Base-by-base conservation (phyloP, 2,329 filamentous ascomycete species). In the Leptographium radiaticola region DNA sequence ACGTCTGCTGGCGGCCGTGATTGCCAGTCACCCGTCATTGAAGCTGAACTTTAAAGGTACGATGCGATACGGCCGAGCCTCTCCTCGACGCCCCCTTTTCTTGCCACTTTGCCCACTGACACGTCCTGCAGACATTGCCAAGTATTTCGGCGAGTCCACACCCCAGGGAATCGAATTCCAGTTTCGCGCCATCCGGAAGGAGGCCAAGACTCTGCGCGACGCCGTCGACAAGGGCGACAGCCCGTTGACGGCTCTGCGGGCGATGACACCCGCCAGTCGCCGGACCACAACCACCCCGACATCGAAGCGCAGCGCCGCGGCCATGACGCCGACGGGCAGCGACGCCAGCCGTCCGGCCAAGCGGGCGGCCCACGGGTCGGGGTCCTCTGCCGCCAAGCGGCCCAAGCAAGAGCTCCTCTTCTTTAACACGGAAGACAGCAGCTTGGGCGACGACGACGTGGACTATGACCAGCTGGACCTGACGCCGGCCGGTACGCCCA, bases 31-130 rank as follows among this genome's bases (percentile, higher is more conserved):
- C 53, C 75, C 75, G 0, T 68, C 69, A 0, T 61, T 77, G 0
- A 79, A 75, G 57, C 74, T 82, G 52, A 79, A 84, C 63, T 83
- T 77, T 64, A 77, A 75, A 61, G 79, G 81, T 84, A 73, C 69
- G 77, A 51, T 61, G 6, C 25, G 2, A 16, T 50, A 48, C 11
- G 44, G 33, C 33, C 30, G 20, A n/a, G n/a, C 50, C 39, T 36
- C 33, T 10, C 52, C 53, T 45, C 39, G 34, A 54, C 57, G 55
- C 46, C 18, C 33, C 13, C 44, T 43, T 51, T 33, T 31, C 6
- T 34, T 16, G 2, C 50, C 31, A 11, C 18, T 12, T 38, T 49
- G 1, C 34, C 48, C 30, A 33, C 11, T 31, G 43, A 39, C 31
- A 42, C 18, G 5, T 31, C 36, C n/a, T 33, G 30, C 57, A 83